Conservation (phyloP, 2,329 filamentous ascomycete genomes). For the Daldinia eschscholtzii region DNA sequence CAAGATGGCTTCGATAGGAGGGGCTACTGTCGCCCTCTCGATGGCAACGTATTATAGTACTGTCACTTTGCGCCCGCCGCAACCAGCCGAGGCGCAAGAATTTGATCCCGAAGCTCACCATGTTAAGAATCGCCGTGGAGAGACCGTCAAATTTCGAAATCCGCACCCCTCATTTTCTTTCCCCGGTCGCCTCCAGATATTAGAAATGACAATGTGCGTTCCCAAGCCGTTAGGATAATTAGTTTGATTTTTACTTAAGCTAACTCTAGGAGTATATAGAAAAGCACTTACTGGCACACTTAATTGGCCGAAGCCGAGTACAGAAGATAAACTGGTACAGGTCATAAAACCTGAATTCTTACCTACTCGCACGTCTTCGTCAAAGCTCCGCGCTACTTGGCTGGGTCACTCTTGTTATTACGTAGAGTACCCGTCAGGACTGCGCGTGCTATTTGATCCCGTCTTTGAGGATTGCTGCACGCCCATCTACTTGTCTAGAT, state of each 20-base stretch:
- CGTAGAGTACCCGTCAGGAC: constrained; percentile 86
- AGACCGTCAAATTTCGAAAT: constrained; percentile 62
- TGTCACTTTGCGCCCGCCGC: constrained; percentile 45
- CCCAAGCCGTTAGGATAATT: too few species aligned
- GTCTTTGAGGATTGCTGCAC: constrained; percentile 91
- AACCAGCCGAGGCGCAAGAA: constrained; percentile 56
- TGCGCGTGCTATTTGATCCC: constrained; percentile 92
- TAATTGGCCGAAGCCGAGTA: constrained; percentile 69
- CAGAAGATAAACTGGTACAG: constrained; percentile 68
- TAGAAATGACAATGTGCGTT: constrained; percentile 38
- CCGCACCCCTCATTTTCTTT: constrained; percentile 61
- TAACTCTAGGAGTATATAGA: constrained; percentile 15
- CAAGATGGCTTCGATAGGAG: constrained; percentile 42
- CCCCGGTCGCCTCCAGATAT: constrained; percentile 31
- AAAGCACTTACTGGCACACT: constrained; percentile 6
- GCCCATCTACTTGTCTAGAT: constrained; percentile 76
- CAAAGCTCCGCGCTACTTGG: constrained; percentile 86
- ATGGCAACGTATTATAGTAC: constrained; percentile 47
- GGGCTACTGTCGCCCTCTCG: constrained; percentile 41
- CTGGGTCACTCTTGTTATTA: constrained; percentile 95
- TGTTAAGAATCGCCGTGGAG: constrained; percentile 57
- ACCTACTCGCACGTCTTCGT: constrained; percentile 65
- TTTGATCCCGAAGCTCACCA: constrained; percentile 64
- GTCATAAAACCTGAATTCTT: constrained; percentile 78
- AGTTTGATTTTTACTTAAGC: neutral